Base-by-base conservation (phyloP, 2,329 filamentous ascomycete species). In the Biscogniauxia sp. region DNA sequence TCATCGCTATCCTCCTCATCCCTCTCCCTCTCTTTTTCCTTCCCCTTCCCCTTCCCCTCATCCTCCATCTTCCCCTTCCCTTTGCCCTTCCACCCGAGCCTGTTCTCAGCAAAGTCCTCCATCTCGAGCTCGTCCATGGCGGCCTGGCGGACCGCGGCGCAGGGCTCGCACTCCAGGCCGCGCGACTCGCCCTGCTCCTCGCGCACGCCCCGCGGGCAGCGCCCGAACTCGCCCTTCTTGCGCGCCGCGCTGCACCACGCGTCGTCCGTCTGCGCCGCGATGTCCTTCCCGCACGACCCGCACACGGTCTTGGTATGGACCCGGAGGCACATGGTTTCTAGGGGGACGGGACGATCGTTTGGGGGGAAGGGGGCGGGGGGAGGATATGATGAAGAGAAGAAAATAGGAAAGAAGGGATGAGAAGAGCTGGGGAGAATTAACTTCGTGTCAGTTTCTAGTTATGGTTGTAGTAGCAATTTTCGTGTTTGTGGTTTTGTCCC, bases 81-180 rank as follows among this genome's bases (percentile, higher is more conserved):
- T n/a, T 11, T 45, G 23, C 23, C 51, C 50, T 57, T 32, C 64
- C 61, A 66, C 3, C 59, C 63, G 28, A 64, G 54, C 13, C 65
- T 54, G 51, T 62, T 64, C 37, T 56, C 54, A 2, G 60, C 53
- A 32, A 66, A 61, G 17, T 64, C 63, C 6, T 55, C 53, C 54
- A 65, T 61, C 23, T 65, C 56, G 19, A 65, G 37, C 56, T 63
- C 23, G 20, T 60, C 53, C 59, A 64, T 63, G 20, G 56, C 54
- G 5, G 25, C 23, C 45, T 67, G 61, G 20, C 61, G 60, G 13
- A 41, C 23, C 41, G 61, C 51, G 15, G 56, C 37, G 45, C 62
- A 68, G 13, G 57, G 53, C 32, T 54, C 19, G 51, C 66, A 67
- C 57, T 67, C 64, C 26, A 62, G 55, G n/a, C 64, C 61, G 20